Conservation (phyloP, 148 eudicot species). For the Rhododendron vialii region DNA sequence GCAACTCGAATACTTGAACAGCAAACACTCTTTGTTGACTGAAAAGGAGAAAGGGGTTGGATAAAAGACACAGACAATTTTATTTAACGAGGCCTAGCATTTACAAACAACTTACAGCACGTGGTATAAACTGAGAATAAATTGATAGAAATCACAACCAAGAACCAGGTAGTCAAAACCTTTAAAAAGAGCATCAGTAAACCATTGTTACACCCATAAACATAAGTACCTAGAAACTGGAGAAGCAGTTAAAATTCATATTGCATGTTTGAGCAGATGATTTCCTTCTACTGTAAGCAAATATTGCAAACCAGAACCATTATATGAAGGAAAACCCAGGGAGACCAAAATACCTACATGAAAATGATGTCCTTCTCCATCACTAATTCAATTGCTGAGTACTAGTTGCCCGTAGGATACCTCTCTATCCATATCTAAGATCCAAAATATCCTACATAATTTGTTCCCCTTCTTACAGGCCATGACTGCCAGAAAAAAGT, state of each 20-base stretch:
- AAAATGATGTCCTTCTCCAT: not conserved
- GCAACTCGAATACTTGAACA: conserved; percentile 94
- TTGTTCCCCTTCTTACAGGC: not conserved
- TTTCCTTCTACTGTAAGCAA: not conserved
- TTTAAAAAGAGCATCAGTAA: not conserved
- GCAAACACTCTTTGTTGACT: conserved; percentile 92
- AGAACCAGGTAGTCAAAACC: not conserved
- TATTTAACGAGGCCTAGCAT: conserved; percentile 2
- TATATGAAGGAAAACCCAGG: not conserved
- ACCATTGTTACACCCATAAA: not conserved
- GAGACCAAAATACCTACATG: not conserved
- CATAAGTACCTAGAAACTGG: not conserved
- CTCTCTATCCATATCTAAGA: not conserved
- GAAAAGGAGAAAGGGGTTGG: conserved; percentile 30
- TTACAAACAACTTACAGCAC: conserved; percentile 9
- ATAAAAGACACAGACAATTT: conserved; percentile 13
- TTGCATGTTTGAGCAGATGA: not conserved
- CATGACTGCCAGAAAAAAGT: conserved; percentile 20
- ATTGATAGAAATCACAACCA: conserved; percentile 1
- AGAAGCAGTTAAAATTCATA: not conserved
- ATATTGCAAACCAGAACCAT: not conserved
- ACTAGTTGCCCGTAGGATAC: not conserved
- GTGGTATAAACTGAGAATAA: conserved; percentile 4
- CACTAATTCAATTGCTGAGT: not conserved
- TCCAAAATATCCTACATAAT: not conserved